Evolutionary conservation across 257 asterid species (phyloP).

Genomic region (Nicotiana otophora): DNA sequence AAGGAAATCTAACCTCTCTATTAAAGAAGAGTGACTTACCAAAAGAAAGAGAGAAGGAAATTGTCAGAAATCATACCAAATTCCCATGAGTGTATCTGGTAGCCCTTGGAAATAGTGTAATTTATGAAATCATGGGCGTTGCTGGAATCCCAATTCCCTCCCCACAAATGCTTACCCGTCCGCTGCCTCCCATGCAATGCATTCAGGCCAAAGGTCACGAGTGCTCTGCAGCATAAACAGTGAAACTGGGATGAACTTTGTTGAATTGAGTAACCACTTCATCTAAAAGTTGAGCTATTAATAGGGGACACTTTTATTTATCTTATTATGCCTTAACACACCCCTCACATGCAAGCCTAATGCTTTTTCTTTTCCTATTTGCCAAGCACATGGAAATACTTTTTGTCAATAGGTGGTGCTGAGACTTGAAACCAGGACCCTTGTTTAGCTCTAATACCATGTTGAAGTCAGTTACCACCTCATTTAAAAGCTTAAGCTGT

Average conservation of each 20-base stretch:
- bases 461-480: neutral
- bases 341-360: neutral
- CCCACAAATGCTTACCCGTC: neutral
- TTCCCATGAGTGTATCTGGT: slow-evolving; percentile 62
- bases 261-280: neutral
- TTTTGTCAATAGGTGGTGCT: neutral
- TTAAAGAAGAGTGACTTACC: neutral
- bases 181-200: neutral
- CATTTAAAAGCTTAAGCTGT: neutral
- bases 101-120: slow-evolving; percentile 68
- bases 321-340: neutral
- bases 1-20: neutral
- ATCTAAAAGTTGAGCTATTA: neutral
- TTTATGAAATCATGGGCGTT: slow-evolving; percentile 66
- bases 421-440: neutral
- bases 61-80: neutral
- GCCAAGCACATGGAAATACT: neutral
- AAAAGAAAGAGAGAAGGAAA: neutral
- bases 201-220: slow-evolving; percentile 10
- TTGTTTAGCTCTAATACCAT: neutral
- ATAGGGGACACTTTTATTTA: neutral
- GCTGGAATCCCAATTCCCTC: slow-evolving; percentile 23
- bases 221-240: slow-evolving; percentile 12
- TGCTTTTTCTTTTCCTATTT: neutral
- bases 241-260: slow-evolving; percentile 1